phyloP scores from a whole-genome alignment of 2,329 filamentous ascomycete species.

The Alternaria sp. region DNA sequence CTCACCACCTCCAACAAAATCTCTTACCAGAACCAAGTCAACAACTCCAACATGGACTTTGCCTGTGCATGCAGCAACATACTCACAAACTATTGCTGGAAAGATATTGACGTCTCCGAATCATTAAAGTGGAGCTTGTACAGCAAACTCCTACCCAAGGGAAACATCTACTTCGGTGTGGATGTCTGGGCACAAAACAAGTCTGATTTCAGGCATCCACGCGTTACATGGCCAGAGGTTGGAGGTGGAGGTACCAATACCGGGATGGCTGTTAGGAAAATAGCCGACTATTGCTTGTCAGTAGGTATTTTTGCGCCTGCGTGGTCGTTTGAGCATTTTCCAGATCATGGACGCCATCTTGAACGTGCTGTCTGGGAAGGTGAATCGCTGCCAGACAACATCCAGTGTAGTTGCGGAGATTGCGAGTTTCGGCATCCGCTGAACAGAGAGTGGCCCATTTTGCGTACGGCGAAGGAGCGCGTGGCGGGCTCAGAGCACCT shows the following conservation, averaged over 20 bases:
- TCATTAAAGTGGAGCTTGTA: conserved; percentile 38
- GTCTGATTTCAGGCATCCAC: conserved; percentile 34
- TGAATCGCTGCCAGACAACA: conserved; percentile 26
- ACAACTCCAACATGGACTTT: conserved; percentile 49
- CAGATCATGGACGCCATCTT: conserved; percentile 30
- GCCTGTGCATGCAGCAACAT: conserved; percentile 50
- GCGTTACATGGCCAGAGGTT: conserved; percentile 50
- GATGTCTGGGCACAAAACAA: conserved; percentile 58
- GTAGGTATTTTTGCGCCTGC: conserved; percentile 57
- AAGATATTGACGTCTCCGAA: conserved; percentile 30
- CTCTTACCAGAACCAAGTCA: conserved; percentile 57
- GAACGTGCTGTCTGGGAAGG: conserved; percentile 51
- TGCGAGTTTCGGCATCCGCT: conserved; percentile 25
- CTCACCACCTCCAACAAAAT: conserved; percentile 54
- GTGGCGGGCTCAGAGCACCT: conserved; percentile 47
- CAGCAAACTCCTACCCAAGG: conserved; percentile 29
- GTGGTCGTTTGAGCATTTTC: conserved; percentile 58
- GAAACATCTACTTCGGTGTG: conserved; percentile 53
- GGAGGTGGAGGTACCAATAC: conserved; percentile 55
- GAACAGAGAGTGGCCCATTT: conserved; percentile 38
- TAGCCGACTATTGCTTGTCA: conserved; percentile 48
- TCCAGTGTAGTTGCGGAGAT: conserved; percentile 48
- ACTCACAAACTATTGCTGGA: conserved; percentile 59
- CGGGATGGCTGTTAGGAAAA: conserved; percentile 50
- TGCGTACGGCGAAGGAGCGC: conserved; percentile 37